A percentile compares a stretch with the other conserved stretches of the same genome.
These are phyloP conservation scores for Monotropa hypopitys DNA, from an alignment of 179 eudicot species.

Conservation along the genomic window DNA sequence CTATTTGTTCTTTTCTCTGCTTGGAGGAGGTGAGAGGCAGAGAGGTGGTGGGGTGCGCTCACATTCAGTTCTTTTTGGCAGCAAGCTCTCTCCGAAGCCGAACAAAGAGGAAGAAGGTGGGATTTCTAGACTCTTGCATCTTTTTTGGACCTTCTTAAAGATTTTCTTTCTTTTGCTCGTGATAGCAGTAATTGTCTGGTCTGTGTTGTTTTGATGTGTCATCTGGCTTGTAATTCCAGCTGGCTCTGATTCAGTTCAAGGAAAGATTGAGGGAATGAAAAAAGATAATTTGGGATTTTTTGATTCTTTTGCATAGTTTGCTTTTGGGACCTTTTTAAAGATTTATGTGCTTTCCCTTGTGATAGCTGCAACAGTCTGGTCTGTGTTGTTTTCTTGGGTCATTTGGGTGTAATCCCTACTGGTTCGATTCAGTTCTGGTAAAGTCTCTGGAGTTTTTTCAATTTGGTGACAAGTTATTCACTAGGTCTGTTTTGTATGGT, in stretches of 20 bases:
- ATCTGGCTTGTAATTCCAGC: background rate
- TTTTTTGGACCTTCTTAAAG: slow-evolving; percentile 1
- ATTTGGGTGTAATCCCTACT: background rate
- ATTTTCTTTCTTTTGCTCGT: background rate
- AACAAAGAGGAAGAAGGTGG: slow-evolving; percentile 10
- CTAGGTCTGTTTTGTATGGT: background rate
- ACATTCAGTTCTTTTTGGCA: slow-evolving; percentile 5
- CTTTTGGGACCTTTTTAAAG: slow-evolving; percentile 1
- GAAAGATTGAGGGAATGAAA: background rate
- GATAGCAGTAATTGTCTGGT: background rate
- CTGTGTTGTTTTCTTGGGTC: background rate
- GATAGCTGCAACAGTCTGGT: too few relatives aligned
- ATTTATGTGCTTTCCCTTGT: background rate
- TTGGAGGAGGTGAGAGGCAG: slow-evolving; percentile 10
- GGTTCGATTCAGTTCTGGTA: slow-evolving; percentile 1
- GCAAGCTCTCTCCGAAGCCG: background rate
- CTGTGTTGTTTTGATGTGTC: background rate
- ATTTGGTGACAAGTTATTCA: background rate
- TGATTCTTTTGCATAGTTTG: slow-evolving; percentile 6
- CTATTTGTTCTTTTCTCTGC: slow-evolving; percentile 3
- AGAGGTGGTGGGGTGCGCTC: slow-evolving; percentile 7
- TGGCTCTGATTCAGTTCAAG: slow-evolving; percentile 5
- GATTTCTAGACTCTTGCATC: slow-evolving; percentile 11
- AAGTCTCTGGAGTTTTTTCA: background rate
- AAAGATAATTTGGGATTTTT: slow-evolving; percentile 15